Evolutionary conservation across 2,329 filamentous ascomycete genomes (phyloP).

Genomic region (Plenodomus tracheiphilus): DNA sequence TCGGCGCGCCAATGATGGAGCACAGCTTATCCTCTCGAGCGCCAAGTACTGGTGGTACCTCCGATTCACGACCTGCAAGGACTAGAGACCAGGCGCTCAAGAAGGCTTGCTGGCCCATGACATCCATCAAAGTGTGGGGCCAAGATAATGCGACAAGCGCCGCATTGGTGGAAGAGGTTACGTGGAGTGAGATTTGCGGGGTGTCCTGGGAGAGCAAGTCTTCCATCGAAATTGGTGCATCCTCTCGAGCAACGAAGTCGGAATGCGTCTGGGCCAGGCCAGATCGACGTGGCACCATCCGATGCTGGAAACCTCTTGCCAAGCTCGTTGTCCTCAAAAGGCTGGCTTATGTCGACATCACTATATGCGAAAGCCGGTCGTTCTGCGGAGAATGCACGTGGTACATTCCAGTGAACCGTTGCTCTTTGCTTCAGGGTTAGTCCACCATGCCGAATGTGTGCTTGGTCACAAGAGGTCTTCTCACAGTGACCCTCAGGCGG

Average conservation of each 20-base stretch:
- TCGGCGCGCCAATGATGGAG: constrained; percentile 3
- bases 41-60: constrained; percentile 40
- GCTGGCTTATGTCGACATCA: constrained; percentile 38
- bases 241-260: constrained; percentile 7
- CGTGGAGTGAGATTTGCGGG: constrained; percentile 54
- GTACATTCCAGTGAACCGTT: constrained; percentile 45
- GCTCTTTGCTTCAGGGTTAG: constrained; percentile 1
- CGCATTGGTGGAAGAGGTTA: constrained; percentile 55
- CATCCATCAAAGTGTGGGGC: constrained; percentile 56
- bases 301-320: constrained; percentile 44
- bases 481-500: constrained; percentile 48
- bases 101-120: constrained; percentile 49
- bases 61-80: constrained; percentile 48
- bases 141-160: constrained; percentile 54
- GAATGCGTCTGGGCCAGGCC: constrained; percentile 7
- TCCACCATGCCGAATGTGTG: too few species aligned
- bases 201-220: constrained; percentile 37
- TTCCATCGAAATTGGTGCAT: constrained; percentile 14
- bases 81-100: constrained; percentile 53
- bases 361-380: constrained; percentile 49
- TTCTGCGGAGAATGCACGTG: constrained; percentile 35
- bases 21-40: constrained; percentile 43
- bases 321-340: constrained; percentile 49
- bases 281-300: constrained; percentile 1
- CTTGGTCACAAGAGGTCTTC: constrained; percentile 2